Percentiles rank a stretch among this genome's conserved stretches.
These are phyloP conservation scores for Sporobolomyces roseus DNA, from an alignment of 768 basidiomycete genomes.

Conservation along the genomic window DNA sequence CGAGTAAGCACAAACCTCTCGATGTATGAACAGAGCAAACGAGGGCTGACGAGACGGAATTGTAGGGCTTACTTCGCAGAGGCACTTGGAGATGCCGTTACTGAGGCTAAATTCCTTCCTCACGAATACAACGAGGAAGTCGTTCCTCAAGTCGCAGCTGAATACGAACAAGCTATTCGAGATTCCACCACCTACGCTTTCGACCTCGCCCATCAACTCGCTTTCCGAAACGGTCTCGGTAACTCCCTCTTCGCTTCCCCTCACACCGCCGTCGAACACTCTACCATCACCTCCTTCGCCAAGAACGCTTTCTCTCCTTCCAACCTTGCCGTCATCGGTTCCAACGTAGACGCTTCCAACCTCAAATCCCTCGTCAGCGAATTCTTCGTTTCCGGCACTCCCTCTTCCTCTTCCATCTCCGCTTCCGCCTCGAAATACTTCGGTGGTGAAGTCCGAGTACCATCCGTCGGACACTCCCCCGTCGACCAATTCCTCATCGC, in stretches of 20 bases:
- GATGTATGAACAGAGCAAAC: not conserved
- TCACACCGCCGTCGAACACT: constrained; percentile 54
- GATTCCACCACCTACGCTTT: constrained; percentile 68
- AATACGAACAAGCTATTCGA: constrained; percentile 60
- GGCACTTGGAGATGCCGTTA: constrained; percentile 75
- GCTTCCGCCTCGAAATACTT: constrained; percentile 59
- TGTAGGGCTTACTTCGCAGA: constrained; percentile 81
- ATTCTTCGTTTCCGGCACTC: constrained; percentile 59
- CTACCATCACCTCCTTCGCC: constrained; percentile 65
- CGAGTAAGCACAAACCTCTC: constrained; percentile 64
- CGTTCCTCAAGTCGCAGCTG: constrained; percentile 63
- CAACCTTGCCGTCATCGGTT: constrained; percentile 81
- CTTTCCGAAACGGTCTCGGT: constrained; percentile 92
- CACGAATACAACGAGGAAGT: constrained; percentile 55
- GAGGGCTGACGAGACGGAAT: too few species aligned
- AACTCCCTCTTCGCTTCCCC: constrained; percentile 79
- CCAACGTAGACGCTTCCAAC: constrained; percentile 68
- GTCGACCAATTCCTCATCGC: constrained; percentile 72
- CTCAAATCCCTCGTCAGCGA: constrained; percentile 70
- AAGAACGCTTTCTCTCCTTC: constrained; percentile 64
- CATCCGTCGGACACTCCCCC: constrained; percentile 53
- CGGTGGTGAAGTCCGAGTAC: constrained; percentile 82
- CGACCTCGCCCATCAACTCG: constrained; percentile 80
- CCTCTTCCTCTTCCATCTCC: constrained; percentile 47
- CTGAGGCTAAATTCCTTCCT: constrained; percentile 64